A percentile compares a stretch with the other conserved stretches of the same genome.
Evolutionary conservation across 352 stramenopile species (phyloP).

Genomic region (Phytophthora podocarpi): DNA sequence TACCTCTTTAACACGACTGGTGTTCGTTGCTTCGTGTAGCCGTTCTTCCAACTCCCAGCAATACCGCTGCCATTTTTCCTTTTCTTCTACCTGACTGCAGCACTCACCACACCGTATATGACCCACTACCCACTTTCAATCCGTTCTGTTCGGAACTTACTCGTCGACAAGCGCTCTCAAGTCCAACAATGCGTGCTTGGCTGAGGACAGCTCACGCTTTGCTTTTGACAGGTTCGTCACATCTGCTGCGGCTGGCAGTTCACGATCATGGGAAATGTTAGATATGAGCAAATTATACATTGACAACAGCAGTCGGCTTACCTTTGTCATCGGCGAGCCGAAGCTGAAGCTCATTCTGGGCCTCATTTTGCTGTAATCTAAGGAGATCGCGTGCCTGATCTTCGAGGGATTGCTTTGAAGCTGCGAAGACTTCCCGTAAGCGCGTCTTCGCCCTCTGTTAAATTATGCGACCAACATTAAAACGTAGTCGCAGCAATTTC

Average conservation of each 20-base stretch:
- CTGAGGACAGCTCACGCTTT: constrained; percentile 36
- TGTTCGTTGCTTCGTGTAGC: constrained; percentile 58
- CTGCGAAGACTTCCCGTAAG: constrained; percentile 58
- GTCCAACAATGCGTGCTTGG: constrained; percentile 48
- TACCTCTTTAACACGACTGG: constrained; percentile 65
- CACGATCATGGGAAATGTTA: neutral
- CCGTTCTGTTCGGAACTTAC: constrained; percentile 29
- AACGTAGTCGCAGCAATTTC: too few relatives aligned
- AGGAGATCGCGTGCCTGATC: constrained; percentile 50
- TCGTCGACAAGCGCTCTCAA: constrained; percentile 67
- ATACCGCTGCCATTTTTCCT: constrained; percentile 78
- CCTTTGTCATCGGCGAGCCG: constrained; percentile 40
- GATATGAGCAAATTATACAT: neutral
- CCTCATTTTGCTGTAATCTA: constrained; percentile 39
- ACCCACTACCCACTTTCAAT: neutral
- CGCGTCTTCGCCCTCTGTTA: constrained; percentile 51
- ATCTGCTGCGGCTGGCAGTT: constrained; percentile 26
- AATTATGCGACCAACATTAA: neutral
- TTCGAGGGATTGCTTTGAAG: constrained; percentile 51
- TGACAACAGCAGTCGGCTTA: neutral
- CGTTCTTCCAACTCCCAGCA: constrained; percentile 80
- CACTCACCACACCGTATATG: neutral
- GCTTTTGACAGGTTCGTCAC: constrained; percentile 27
- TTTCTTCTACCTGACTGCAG: constrained; percentile 68
- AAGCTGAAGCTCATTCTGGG: constrained; percentile 34